Conservation (phyloP, 768 basidiomycete genomes). For the Gelatoporia subvermispora region DNA sequence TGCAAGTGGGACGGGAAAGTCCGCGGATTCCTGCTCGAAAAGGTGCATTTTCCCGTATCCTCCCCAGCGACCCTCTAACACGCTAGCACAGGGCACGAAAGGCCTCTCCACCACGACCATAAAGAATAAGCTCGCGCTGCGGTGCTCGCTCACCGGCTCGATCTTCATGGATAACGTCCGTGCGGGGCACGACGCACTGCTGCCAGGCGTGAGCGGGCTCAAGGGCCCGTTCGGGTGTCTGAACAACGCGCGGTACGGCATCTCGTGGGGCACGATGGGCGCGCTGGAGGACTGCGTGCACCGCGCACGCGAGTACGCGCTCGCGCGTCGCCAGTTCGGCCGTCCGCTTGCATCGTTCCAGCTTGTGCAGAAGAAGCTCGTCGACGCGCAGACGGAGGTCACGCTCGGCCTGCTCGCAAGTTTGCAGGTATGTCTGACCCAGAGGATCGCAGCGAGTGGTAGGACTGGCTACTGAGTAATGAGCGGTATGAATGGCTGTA, state of each 20-base stretch:
- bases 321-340: conserved; percentile 87
- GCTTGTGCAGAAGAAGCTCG: conserved; percentile 96
- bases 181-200: conserved; percentile 67
- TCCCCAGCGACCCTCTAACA: background rate
- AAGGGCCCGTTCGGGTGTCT: conserved; percentile 88
- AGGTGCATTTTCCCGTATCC: conserved; percentile 47
- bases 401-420: conserved; percentile 73
- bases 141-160: conserved; percentile 79
- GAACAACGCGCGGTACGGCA: conserved; percentile 86
- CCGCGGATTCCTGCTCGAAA: conserved; percentile 87
- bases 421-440: conserved; percentile 54
- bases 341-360: conserved; percentile 92
- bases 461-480: background rate
- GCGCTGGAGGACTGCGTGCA: conserved; percentile 88
- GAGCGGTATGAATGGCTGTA: conserved; percentile 8
- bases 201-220: conserved; percentile 76
- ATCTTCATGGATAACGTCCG: conserved; percentile 90
- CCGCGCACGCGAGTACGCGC: conserved; percentile 74
- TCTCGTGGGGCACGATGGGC: conserved; percentile 95
- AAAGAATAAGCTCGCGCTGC: conserved; percentile 89
- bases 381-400: conserved; percentile 86
- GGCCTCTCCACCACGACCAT: conserved; percentile 84
- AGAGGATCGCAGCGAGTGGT: too few species aligned
- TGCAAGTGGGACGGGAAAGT: conserved; percentile 93
- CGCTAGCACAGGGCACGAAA: conserved; percentile 55